Evolutionary conservation across 495 filamentous ascomycete species (phyloP).

Genomic region (Penicillium cinerascens): DNA sequence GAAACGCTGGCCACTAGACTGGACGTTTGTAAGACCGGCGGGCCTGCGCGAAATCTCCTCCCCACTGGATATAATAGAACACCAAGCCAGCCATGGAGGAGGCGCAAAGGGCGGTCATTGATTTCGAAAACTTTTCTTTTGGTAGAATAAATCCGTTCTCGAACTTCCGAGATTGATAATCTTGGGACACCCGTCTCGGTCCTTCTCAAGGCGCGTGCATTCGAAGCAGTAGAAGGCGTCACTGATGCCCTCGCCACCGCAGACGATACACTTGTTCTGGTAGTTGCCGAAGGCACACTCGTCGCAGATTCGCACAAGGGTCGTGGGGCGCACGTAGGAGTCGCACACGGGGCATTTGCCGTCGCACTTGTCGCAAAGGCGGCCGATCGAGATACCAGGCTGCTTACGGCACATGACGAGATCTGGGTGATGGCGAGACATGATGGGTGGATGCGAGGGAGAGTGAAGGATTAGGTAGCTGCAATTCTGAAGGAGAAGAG

Average conservation of each 20-base stretch:
- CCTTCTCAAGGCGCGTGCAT: slow-evolving; percentile 95
- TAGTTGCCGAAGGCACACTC: slow-evolving; percentile 99
- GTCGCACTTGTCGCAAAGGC: slow-evolving; percentile 99
- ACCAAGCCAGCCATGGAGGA: slow-evolving; percentile 15
- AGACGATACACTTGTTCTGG: slow-evolving; percentile 99
- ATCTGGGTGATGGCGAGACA: slow-evolving; percentile 56
- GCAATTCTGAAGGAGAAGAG: neutral
- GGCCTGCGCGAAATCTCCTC: slow-evolving; percentile 2
- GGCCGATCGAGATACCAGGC: slow-evolving; percentile 95
- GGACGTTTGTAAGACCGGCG: neutral
- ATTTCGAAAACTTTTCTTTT: slow-evolving; percentile 73
- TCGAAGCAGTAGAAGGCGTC: slow-evolving; percentile 99
- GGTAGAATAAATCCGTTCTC: slow-evolving; percentile 90
- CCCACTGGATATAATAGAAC: slow-evolving; percentile 6
- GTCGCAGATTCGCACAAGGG: slow-evolving; percentile 96
- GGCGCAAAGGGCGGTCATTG: slow-evolving; percentile 41
- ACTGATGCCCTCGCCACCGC: slow-evolving; percentile 96
- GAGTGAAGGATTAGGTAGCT: neutral
- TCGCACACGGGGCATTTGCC: slow-evolving; percentile 99
- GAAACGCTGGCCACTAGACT: slow-evolving; percentile 1
- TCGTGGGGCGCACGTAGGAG: slow-evolving; percentile 96
- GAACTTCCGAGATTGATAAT: slow-evolving; percentile 97
- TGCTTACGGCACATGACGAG: slow-evolving; percentile 99
- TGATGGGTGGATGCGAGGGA: slow-evolving; percentile 13
- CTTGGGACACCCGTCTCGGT: slow-evolving; percentile 97